Percentiles rank a stretch among this genome's conserved stretches.
Evolutionary conservation across 805 yeast genomes (phyloP).

Genomic region (Candida odintsovae): DNA sequence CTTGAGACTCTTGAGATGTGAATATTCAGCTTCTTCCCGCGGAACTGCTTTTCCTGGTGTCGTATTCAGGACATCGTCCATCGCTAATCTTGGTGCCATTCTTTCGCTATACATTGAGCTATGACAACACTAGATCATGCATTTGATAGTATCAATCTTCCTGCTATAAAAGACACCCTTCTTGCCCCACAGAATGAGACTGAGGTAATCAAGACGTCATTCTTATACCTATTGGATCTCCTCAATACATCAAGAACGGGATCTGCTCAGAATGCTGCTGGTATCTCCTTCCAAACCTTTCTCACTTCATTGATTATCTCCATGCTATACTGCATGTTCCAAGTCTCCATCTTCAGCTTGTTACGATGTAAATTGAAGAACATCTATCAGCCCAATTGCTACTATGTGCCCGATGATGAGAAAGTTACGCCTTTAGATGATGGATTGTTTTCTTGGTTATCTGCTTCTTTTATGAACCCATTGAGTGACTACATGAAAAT

Average conservation of each 20-base stretch:
- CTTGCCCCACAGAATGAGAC: slow-evolving; percentile 5
- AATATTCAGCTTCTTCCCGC: too few species aligned
- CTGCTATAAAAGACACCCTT: not conserved
- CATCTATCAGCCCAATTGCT: slow-evolving; percentile 53
- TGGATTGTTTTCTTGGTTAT: slow-evolving; percentile 53
- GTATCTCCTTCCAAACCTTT: slow-evolving; percentile 51
- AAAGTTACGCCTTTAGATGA: slow-evolving; percentile 33
- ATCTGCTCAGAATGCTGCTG: slow-evolving; percentile 51
- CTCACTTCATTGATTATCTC: slow-evolving; percentile 52
- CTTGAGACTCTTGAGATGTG: too few species aligned
- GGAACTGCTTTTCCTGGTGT: too few species aligned
- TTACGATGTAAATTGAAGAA: slow-evolving; percentile 30
- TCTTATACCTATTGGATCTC: slow-evolving; percentile 28
- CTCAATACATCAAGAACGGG: slow-evolving; percentile 52
- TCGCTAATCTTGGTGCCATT: not conserved
- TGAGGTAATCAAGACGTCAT: slow-evolving; percentile 14
- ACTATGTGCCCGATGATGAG: slow-evolving; percentile 33
- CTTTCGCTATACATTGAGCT: not conserved
- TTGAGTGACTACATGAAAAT: slow-evolving; percentile 39
- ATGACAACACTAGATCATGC: not conserved
- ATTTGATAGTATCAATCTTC: not conserved
- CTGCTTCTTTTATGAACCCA: slow-evolving; percentile 34
- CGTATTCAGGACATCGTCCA: not conserved
- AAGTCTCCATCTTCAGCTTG: slow-evolving; percentile 37
- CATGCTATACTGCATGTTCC: slow-evolving; percentile 45